Evolutionary conservation across 1,139 yeast species (phyloP).

Genomic region (Sugiyamaella paludigena): DNA sequence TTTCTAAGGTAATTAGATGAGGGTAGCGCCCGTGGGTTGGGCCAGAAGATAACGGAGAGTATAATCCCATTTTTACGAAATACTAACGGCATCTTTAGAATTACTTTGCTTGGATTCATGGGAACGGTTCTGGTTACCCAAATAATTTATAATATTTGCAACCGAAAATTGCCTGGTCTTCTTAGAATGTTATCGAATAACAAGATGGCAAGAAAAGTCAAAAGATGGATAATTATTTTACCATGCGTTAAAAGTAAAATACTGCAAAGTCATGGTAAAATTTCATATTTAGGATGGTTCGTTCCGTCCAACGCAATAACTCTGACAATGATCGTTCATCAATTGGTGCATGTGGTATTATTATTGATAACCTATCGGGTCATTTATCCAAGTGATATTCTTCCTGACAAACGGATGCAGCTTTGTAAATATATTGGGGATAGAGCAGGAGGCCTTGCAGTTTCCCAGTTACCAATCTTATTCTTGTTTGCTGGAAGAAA

Average conservation of each 20-base stretch:
- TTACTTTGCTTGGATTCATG: conserved; percentile 7
- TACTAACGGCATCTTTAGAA: not conserved
- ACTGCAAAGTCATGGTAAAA: not conserved
- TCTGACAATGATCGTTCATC: conserved; percentile 2
- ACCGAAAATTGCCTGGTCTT: not conserved
- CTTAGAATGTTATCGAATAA: conserved; percentile 1
- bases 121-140: conserved; percentile 1
- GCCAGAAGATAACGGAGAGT: no score
- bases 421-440: conserved; percentile 45
- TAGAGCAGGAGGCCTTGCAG: conserved; percentile 52
- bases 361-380: conserved; percentile 9
- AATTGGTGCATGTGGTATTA: conserved; percentile 9
- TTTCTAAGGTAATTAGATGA: conserved; percentile 13
- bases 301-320: conserved; percentile 2
- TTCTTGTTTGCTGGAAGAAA: conserved; percentile 61
- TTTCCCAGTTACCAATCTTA: conserved; percentile 51
- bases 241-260: not conserved
- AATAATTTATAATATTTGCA: not conserved
- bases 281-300: not conserved
- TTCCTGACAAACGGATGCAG: conserved; percentile 12
- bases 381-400: not conserved
- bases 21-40: no score
- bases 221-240: not conserved
- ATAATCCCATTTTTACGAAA: no score
- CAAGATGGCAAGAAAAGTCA: conserved; percentile 1